Conservation (phyloP, 192 early-diverging fungal genomes). For the Entomortierella beljakovae region DNA sequence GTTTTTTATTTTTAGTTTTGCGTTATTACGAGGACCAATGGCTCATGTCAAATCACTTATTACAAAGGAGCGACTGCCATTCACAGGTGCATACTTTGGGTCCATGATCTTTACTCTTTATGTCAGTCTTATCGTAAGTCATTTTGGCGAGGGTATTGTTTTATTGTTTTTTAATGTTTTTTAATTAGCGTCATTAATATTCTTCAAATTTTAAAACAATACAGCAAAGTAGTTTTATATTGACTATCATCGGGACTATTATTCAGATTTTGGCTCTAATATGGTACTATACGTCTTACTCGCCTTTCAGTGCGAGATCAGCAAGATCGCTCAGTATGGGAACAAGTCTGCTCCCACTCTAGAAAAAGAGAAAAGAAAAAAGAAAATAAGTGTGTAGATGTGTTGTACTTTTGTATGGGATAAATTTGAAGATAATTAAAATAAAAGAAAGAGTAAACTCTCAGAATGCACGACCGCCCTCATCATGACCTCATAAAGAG, state of each 20-base stretch:
- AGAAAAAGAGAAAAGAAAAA: not conserved
- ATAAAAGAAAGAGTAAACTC: constrained; percentile 27
- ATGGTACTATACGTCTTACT: constrained; percentile 68
- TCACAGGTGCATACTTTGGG: constrained; percentile 82
- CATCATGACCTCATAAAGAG: constrained; percentile 28
- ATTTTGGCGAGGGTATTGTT: not conserved
- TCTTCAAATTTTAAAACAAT: not conserved
- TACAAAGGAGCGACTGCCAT: constrained; percentile 80
- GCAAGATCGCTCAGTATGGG: constrained; percentile 27
- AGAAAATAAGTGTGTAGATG: not conserved
- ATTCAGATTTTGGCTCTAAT: constrained; percentile 82
- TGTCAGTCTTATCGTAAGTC: constrained; percentile 76
- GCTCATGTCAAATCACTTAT: constrained; percentile 85
- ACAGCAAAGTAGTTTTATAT: constrained; percentile 69
- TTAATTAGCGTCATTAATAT: no score
- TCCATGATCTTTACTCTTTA: constrained; percentile 89
- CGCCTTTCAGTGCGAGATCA: constrained; percentile 9
- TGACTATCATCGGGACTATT: constrained; percentile 83
- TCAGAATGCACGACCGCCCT: constrained; percentile 54
- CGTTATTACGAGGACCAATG: constrained; percentile 83
- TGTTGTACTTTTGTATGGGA: no score
- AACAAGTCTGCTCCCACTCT: constrained; percentile 18
- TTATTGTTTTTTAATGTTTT: not conserved
- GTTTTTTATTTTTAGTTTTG: constrained; percentile 65
- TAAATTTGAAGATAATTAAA: not conserved